Conservation (phyloP, 306 rosid species). For the Abrus precatorius region DNA sequence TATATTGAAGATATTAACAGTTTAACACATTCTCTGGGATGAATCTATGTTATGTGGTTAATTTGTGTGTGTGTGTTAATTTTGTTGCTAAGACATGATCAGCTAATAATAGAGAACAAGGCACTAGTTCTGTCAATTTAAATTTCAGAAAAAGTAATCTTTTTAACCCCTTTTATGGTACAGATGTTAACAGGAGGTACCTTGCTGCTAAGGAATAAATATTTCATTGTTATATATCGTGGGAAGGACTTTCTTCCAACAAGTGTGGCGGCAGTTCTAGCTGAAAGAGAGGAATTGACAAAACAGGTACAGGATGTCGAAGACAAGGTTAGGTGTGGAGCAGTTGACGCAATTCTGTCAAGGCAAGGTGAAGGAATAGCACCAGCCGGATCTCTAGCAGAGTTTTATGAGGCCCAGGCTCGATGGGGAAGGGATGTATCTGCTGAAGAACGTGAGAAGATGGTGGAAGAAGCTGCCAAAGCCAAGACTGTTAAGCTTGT, state of each 20-base stretch:
- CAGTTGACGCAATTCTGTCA: slow-evolving; percentile 59
- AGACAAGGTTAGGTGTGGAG: slow-evolving; percentile 70
- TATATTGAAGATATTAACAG: neutral
- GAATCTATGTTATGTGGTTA: slow-evolving; percentile 11
- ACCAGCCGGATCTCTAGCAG: slow-evolving; percentile 93
- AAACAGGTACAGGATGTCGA: slow-evolving; percentile 92
- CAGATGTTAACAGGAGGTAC: slow-evolving; percentile 95
- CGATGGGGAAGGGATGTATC: slow-evolving; percentile 94
- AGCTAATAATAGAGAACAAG: slow-evolving; percentile 16
- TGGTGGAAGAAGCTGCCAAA: slow-evolving; percentile 83
- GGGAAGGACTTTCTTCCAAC: slow-evolving; percentile 97
- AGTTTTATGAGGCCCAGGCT: slow-evolving; percentile 94
- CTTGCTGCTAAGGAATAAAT: slow-evolving; percentile 90
- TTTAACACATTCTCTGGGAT: slow-evolving; percentile 5
- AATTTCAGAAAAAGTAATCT: slow-evolving; percentile 29
- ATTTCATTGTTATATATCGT: slow-evolving; percentile 88
- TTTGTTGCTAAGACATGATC: slow-evolving; percentile 33
- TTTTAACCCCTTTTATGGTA: slow-evolving; percentile 41
- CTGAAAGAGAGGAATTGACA: slow-evolving; percentile 88
- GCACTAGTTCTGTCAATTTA: slow-evolving; percentile 29
- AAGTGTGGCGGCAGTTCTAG: slow-evolving; percentile 78
- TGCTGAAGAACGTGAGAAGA: slow-evolving; percentile 82
- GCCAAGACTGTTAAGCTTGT: slow-evolving; percentile 76
- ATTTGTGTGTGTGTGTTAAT: neutral
- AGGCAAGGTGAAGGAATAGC: slow-evolving; percentile 65